A percentile compares a stretch with the other conserved stretches of the same genome.
These are phyloP conservation scores for Coemansia asiatica DNA, from an alignment of 192 early-diverging fungal genomes.

Conservation along the genomic window DNA sequence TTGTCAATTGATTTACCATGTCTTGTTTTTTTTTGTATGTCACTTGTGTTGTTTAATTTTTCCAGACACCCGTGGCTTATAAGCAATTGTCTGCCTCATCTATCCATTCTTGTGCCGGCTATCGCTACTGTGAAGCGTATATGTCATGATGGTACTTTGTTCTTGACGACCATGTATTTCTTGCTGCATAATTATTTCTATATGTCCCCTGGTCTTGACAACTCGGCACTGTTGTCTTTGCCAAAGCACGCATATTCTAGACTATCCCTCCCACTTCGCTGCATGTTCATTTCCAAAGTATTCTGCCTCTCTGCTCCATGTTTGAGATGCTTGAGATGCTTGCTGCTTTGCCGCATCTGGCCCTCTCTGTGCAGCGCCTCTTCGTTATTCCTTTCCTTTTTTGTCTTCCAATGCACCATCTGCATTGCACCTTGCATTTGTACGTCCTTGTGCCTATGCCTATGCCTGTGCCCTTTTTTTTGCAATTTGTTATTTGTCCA, in stretches of 20 bases:
- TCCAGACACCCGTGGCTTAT: neutral
- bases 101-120: neutral
- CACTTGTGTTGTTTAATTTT: neutral
- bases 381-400: neutral
- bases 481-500: neutral
- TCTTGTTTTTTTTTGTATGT: neutral
- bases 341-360: no score
- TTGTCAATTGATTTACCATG: neutral
- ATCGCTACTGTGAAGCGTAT: neutral
- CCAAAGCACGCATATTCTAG: no score
- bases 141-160: neutral
- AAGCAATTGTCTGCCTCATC: neutral
- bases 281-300: neutral
- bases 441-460: neutral
- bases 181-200: neutral
- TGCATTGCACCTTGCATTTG: constrained; percentile 1
- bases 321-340: neutral
- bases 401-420: neutral
- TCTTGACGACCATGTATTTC: neutral
- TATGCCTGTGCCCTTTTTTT: neutral
- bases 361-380: neutral
- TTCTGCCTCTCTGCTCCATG: neutral
- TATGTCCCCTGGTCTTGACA: neutral
- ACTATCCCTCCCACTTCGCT: no score
- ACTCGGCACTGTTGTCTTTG: neutral